A percentile compares a stretch with the other conserved stretches of the same genome.
Conservation (phyloP, 1,284 basidiomycete genomes). For the Cutaneotrichosporon sp. region DNA sequence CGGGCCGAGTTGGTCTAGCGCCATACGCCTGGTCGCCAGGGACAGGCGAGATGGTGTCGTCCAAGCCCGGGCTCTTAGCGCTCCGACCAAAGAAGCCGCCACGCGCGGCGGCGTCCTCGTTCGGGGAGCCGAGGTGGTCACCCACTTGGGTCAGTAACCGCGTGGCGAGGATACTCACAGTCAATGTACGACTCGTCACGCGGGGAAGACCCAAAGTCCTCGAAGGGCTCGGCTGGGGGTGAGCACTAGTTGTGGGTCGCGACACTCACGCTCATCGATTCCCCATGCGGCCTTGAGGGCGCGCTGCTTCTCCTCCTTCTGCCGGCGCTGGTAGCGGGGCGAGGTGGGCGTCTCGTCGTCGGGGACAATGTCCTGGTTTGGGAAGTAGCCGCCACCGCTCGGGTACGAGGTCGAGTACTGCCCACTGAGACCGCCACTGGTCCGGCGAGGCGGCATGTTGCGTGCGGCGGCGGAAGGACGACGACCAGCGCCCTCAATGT, state of each 20-base stretch:
- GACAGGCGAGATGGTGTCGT: constrained; percentile 3
- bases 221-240: constrained; percentile 51
- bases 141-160: constrained; percentile 23
- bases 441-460: constrained; percentile 28
- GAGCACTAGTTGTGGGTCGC: constrained; percentile 15
- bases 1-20: constrained; percentile 8
- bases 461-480: constrained; percentile 11
- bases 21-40: constrained; percentile 1
- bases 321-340: constrained; percentile 41
- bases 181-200: constrained; percentile 32
- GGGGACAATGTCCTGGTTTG: constrained; percentile 22
- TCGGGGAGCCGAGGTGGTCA: constrained; percentile 22
- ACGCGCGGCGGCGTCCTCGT: background rate
- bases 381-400: constrained; percentile 49
- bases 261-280: constrained; percentile 50
- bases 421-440: constrained; percentile 45
- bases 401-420: constrained; percentile 53
- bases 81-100: constrained; percentile 33
- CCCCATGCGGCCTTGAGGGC: constrained; percentile 55
- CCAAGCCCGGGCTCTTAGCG: constrained; percentile 18
- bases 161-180: background rate
- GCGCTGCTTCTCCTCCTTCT: constrained; percentile 49
- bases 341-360: constrained; percentile 39
- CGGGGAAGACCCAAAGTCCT: constrained; percentile 52
- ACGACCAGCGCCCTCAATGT: constrained; percentile 5